Evolutionary conservation across 2,329 filamentous ascomycete species (phyloP).

Genomic region (Triangularia setosa): DNA sequence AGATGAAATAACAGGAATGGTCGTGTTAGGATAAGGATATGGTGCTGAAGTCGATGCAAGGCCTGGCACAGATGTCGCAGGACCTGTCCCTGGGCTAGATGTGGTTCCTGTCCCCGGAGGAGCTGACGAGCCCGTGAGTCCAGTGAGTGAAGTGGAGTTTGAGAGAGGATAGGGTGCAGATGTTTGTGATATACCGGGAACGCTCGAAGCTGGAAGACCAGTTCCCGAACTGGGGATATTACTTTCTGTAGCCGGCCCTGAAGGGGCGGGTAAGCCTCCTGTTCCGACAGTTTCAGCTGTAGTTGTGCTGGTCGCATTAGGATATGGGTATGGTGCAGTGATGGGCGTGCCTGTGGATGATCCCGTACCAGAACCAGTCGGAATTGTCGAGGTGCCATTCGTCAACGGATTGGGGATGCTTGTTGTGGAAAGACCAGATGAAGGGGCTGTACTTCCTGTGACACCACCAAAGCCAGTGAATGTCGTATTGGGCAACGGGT

Average conservation of each 20-base stretch:
- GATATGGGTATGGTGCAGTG: constrained; percentile 3
- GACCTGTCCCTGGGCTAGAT: not conserved
- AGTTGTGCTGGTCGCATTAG: not conserved
- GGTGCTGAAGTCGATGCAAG: constrained; percentile 1
- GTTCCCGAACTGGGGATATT: not conserved
- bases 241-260: not conserved
- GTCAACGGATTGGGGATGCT: not conserved
- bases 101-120: not conserved
- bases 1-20: not conserved
- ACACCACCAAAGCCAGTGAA: not conserved
- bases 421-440: not conserved
- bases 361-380: constrained; percentile 9
- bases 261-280: not conserved
- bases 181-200: not conserved
- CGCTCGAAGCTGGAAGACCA: not conserved
- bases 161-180: constrained; percentile 20
- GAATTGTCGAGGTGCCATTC: not conserved
- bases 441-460: not conserved
- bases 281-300: not conserved
- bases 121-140: constrained; percentile 6
- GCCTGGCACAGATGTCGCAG: not conserved
- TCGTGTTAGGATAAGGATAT: constrained; percentile 17
- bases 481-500: constrained; percentile 8
- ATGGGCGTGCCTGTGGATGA: not conserved
- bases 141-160: constrained; percentile 8